Percentiles rank a stretch among this genome's conserved stretches.
Evolutionary conservation across 345 rosid species (phyloP).

Genomic region (Populus davidiana): DNA sequence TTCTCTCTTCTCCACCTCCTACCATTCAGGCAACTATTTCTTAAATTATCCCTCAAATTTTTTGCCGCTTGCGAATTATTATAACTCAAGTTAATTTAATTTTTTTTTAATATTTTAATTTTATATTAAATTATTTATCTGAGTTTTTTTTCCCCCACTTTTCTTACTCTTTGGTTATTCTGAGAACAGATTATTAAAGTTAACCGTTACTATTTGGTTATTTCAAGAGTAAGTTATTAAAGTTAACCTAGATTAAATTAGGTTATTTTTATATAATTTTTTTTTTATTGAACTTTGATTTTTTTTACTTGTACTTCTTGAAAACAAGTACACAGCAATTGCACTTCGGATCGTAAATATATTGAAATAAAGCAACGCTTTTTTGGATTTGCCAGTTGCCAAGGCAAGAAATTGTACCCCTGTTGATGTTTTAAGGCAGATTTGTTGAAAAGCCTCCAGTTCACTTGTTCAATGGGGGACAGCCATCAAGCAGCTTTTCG

Average conservation of each 20-base stretch:
- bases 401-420: neutral
- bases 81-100: too few relatives aligned
- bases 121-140: too few relatives aligned
- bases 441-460: conserved; percentile 69
- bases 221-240: too few relatives aligned
- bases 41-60: neutral
- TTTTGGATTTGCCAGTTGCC: neutral
- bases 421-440: conserved; percentile 40
- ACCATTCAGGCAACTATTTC: conserved; percentile 50
- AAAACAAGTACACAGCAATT: neutral
- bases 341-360: neutral
- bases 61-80: neutral
- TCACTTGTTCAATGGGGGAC: conserved; percentile 74
- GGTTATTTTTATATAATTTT: too few relatives aligned
- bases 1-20: conserved; percentile 39
- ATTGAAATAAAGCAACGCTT: neutral
- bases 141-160: too few relatives aligned
- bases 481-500: conserved; percentile 77
- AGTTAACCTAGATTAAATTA: too few relatives aligned
- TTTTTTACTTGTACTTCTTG: neutral
- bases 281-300: too few relatives aligned
- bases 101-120: too few relatives aligned
- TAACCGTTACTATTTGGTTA: too few relatives aligned
- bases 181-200: too few relatives aligned
- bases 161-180: too few relatives aligned